Base-by-base conservation (phyloP, 2,329 filamentous ascomycete genomes). In the Exserohilum rostratum region DNA sequence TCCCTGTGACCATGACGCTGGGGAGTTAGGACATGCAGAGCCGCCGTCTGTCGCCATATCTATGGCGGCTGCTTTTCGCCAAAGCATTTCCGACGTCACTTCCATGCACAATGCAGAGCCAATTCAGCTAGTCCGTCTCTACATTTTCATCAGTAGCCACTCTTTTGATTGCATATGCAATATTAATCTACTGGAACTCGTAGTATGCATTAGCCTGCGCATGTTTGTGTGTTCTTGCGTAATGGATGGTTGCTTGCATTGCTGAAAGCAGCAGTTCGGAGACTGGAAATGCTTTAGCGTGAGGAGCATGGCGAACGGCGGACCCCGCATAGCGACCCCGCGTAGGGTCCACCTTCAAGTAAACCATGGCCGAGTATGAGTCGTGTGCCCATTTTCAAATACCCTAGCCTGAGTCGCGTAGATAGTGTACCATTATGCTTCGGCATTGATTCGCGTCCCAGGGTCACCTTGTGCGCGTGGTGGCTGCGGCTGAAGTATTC, bases 61-160 rank as follows among this genome's bases (percentile, higher is more conserved):
- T n/a, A 29, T 43, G n/a, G 58, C 62, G 65, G 65, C 53, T 59
- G 40, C 30, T 27, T 51, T 54, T 64, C 59, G 67, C 66, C 58
- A 68, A 67, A 67, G 45, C 51, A 62, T 66, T 59, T 59, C 67
- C 65, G 66, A 57, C 29, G 56, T 53, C 46, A 55, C 57, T 51
- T 69, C 62, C 15, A 12, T 70, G 67, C 65, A 62, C 61, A 64
- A 58, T 57, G 40, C 52, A 22, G 29, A 15, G 12, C 51, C 17
- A 20, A 6, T 55, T 55, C 60, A 43, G 35, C 35, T 33, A 50
- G 27, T 27, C 15, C 38, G 13, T 50, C 27, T 2, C 12, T 13
- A 9, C 5, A 15, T 33, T 2, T 30, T 15, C 20, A 10, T 34
- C 3, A 29, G 7, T 11, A 25, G 27, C 17, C n/a, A 30, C 30